Evolutionary conservation across 768 basidiomycete genomes (phyloP), one percentile per base, ranked within the genome.

Genomic region (Lactifluus pinguis): DNA sequence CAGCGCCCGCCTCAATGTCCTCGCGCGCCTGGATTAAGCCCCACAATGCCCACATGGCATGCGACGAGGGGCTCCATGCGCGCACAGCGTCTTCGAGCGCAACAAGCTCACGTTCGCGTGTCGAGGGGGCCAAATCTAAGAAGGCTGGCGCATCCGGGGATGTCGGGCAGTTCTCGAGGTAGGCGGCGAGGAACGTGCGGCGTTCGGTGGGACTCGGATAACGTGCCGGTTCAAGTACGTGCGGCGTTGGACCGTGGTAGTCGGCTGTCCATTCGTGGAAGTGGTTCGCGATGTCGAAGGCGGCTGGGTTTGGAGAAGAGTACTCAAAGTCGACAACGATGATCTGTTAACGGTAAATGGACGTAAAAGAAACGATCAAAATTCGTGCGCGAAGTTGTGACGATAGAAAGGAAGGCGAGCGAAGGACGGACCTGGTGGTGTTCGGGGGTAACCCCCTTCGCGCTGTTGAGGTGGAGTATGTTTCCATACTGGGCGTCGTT

Each of bases 261-360:
- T 97, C 80, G 15, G 92, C 87, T 19, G 90, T 91, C 95, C 97
- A 98, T 74, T 98, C 97, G 69, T 91, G 87, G 75, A 95, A 97
- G 72, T 95, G 93, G 72, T 95, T 95, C 59, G 89, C 95, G 66
- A 99, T 94, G 70, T 99, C 97, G 73, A 86, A 97, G 4, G 92
- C 90, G 3, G 93, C 84, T 29, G 95, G 87, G 69, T 98, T 98
- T 5, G 90, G 87, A 0, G 86, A 80, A 14, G 95, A 92, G 70
- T 99, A 99, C 75, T 99, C 97, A 70, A 98, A 98, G 74, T 99
- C 97, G 64, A 97, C 93, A 39, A 95, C 90, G 70, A 95, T 89
- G 64, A 95, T 85, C 89, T 95, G 64, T 53, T 21, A 44, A 44
- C 56, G 49, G 49, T 13, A 29, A 11, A 19, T 6, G n/a, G 6